phyloP scores from a whole-genome alignment of 352 stramenopile genomes.

The Paralagenidium karlingii region DNA sequence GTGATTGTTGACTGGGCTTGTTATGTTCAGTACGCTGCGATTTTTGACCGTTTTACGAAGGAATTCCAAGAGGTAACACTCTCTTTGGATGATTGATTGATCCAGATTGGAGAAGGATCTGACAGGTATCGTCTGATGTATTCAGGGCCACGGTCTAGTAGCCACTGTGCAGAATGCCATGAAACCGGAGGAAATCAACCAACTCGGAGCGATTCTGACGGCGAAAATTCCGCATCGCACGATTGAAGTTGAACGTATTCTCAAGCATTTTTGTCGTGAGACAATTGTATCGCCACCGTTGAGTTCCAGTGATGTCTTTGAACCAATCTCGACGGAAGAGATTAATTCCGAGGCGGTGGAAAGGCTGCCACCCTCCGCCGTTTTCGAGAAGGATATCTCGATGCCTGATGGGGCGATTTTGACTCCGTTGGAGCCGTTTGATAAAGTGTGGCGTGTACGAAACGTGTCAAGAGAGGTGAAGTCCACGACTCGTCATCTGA shows the following conservation, averaged over 20 bases:
- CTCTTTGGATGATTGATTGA: not conserved
- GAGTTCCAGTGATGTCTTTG: constrained; percentile 46
- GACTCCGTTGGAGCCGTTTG: constrained; percentile 44
- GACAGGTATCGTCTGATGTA: constrained; percentile 11
- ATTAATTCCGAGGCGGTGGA: constrained; percentile 39
- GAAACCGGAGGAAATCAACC: constrained; percentile 60
- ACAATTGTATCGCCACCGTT: not conserved
- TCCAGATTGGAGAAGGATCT: not conserved
- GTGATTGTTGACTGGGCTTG: not conserved
- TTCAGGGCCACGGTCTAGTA: constrained; percentile 39
- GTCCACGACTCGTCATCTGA: too few species aligned
- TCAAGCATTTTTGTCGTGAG: too few species aligned
- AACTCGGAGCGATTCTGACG: constrained; percentile 62
- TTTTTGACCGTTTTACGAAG: constrained; percentile 49
- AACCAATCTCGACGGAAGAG: constrained; percentile 51
- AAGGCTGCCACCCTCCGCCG: constrained; percentile 8
- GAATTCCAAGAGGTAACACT: constrained; percentile 32
- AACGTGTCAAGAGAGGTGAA: too few species aligned
- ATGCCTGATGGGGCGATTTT: constrained; percentile 75
- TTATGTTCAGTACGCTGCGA: constrained; percentile 23
- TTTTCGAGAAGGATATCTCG: constrained; percentile 83
- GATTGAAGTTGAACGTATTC: constrained; percentile 57
- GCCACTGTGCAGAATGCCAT: constrained; percentile 23
- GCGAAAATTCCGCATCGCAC: constrained; percentile 59
- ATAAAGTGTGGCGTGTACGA: constrained; percentile 81